A percentile compares a stretch with the other conserved stretches of the same genome.
Evolutionary conservation across 495 filamentous ascomycete species (phyloP).

Genomic region (Aspergillus leporis): DNA sequence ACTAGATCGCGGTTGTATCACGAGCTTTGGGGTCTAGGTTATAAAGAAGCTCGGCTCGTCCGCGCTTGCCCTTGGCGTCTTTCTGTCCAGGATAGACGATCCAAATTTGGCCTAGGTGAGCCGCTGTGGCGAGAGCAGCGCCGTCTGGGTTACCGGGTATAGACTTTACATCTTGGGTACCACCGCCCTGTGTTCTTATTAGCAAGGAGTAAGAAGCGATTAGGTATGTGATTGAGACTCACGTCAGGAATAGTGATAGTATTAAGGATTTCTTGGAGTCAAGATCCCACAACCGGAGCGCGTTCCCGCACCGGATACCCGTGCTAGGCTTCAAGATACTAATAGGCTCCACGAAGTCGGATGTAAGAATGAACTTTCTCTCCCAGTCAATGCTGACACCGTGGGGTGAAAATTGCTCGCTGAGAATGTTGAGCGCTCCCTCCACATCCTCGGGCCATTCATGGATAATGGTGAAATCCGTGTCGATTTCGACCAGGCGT

Average conservation of each 20-base stretch:
- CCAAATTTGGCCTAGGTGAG: conserved; percentile 63
- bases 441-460: conserved; percentile 59
- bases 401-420: conserved; percentile 60
- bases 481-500: conserved; percentile 60
- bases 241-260: conserved; percentile 64
- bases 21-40: conserved; percentile 58
- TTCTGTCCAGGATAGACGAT: conserved; percentile 63
- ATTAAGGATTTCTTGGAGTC: conserved; percentile 52
- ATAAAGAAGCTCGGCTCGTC: conserved; percentile 56
- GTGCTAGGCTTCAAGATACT: conserved; percentile 59
- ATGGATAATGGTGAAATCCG: conserved; percentile 60
- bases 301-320: conserved; percentile 54
- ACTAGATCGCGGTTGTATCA: conserved; percentile 60
- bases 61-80: conserved; percentile 53
- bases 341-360: conserved; percentile 62
- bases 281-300: conserved; percentile 61
- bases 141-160: conserved; percentile 61
- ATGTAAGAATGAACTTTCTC: conserved; percentile 57
- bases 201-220: neutral
- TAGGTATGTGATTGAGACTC: conserved; percentile 13
- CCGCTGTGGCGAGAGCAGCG: conserved; percentile 62
- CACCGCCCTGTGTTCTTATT: conserved; percentile 42
- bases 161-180: conserved; percentile 67
- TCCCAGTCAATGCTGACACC: conserved; percentile 60
- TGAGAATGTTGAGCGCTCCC: conserved; percentile 53